phyloP scores from a whole-genome alignment of 2,329 filamentous ascomycete genomes.

The Epichloe gansuensis region DNA sequence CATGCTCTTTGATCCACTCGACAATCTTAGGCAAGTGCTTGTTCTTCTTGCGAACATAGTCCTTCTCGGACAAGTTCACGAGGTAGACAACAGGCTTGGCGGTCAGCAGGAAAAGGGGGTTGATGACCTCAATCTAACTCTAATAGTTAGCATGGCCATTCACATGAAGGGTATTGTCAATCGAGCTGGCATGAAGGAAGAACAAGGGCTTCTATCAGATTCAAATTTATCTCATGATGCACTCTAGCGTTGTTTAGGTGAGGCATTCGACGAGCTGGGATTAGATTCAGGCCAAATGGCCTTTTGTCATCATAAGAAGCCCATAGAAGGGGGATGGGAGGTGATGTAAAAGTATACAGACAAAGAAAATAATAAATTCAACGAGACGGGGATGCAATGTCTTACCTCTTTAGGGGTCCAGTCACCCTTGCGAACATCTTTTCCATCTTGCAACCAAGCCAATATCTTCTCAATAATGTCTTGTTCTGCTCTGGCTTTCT shows the following conservation, averaged over 20 bases:
- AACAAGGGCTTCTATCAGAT: constrained; percentile 42
- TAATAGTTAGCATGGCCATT: constrained; percentile 11
- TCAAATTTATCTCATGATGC: constrained; percentile 74
- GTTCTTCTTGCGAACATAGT: constrained; percentile 98
- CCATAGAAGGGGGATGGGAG: neutral
- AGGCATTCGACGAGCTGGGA: constrained; percentile 99
- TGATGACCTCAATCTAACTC: constrained; percentile 83
- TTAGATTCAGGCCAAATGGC: constrained; percentile 85
- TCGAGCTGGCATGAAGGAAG: constrained; percentile 4
- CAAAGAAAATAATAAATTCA: constrained; percentile 10
- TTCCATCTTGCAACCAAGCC: constrained; percentile 69
- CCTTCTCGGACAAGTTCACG: constrained; percentile 92
- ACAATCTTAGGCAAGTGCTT: constrained; percentile 91
- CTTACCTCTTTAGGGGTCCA: constrained; percentile 94
- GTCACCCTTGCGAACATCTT: constrained; percentile 81
- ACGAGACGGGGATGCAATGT: constrained; percentile 9
- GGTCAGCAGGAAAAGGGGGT: constrained; percentile 85
- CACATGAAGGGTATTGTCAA: constrained; percentile 5
- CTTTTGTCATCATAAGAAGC: constrained; percentile 90
- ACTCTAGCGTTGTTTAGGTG: constrained; percentile 59
- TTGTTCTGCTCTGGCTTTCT: constrained; percentile 91
- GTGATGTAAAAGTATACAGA: constrained; percentile 6
- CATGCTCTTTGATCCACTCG: constrained; percentile 90
- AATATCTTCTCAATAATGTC: constrained; percentile 86
- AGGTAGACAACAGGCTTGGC: constrained; percentile 96